Evolutionary conservation across 768 basidiomycete genomes (phyloP).

Genomic region (Pulveroboletus ravenelii): DNA sequence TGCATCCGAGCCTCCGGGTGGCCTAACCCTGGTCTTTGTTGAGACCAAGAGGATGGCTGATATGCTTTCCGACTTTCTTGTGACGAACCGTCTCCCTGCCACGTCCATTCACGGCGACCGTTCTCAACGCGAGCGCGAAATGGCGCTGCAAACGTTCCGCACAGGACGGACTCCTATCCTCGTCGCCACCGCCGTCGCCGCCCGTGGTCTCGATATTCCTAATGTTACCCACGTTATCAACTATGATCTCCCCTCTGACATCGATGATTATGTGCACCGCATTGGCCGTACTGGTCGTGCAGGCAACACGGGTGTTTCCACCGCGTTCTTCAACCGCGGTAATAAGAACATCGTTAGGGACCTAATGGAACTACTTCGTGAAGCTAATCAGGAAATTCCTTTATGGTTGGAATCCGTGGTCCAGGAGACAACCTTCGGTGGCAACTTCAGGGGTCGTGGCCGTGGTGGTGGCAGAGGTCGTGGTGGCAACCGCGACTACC

Average conservation of each 20-base stretch:
- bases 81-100: slow-evolving; percentile 74
- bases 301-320: slow-evolving; percentile 92
- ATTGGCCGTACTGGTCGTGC: slow-evolving; percentile 98
- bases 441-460: slow-evolving; percentile 53
- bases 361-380: slow-evolving; percentile 86
- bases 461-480: slow-evolving; percentile 37
- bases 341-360: slow-evolving; percentile 92
- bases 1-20: slow-evolving; percentile 61
- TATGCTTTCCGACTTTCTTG: slow-evolving; percentile 94
- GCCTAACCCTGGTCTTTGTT: slow-evolving; percentile 93
- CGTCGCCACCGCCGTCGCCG: slow-evolving; percentile 97
- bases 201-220: slow-evolving; percentile 98
- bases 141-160: slow-evolving; percentile 92
- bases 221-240: slow-evolving; percentile 99
- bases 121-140: slow-evolving; percentile 95
- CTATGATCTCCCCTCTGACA: slow-evolving; percentile 96
- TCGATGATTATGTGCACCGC: slow-evolving; percentile 98
- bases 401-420: slow-evolving; percentile 84
- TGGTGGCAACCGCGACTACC: slow-evolving; percentile 35
- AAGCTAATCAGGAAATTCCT: slow-evolving; percentile 96
- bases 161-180: slow-evolving; percentile 92
- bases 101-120: slow-evolving; percentile 99
- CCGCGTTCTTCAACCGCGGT: slow-evolving; percentile 93
- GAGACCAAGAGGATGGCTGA: slow-evolving; percentile 99
- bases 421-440: slow-evolving; percentile 73